These are phyloP conservation scores for Iris macrosiphon DNA, from an alignment of 106 monocot species.

Conservation along the genomic window DNA sequence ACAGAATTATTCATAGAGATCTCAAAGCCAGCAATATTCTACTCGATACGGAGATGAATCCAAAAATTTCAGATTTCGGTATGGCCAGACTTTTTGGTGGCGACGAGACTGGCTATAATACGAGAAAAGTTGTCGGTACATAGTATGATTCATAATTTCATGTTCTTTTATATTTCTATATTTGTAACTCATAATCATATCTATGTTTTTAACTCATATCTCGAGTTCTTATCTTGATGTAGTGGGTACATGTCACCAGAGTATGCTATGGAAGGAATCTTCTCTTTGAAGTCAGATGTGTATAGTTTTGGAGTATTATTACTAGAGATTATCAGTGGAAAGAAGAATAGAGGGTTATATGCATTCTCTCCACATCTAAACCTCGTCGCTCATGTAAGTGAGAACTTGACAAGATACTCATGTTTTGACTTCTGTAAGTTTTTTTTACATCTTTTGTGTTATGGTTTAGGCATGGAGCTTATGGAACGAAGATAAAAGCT, in stretches of 20 bases:
- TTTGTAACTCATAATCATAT: not conserved
- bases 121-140: constrained; percentile 15
- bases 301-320: constrained; percentile 3
- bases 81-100: constrained; percentile 5
- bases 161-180: not conserved
- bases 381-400: constrained; percentile 6
- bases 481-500: too few species aligned
- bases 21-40: constrained; percentile 17
- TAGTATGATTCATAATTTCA: constrained; percentile 19
- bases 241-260: constrained; percentile 6
- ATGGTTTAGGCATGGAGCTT: too few species aligned
- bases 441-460: too few species aligned
- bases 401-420: too few species aligned
- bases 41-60: constrained; percentile 9
- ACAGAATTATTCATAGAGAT: constrained; percentile 13
- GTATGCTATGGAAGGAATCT: constrained; percentile 1
- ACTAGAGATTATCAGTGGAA: constrained; percentile 1
- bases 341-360: constrained; percentile 2
- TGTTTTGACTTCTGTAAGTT: too few species aligned
- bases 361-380: not conserved
- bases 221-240: not conserved
- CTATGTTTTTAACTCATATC: not conserved
- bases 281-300: constrained; percentile 5
- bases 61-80: constrained; percentile 12
- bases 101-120: constrained; percentile 4